phyloP scores from a whole-genome alignment of 495 filamentous ascomycete genomes.

The Diplogelasinospora grovesii region DNA sequence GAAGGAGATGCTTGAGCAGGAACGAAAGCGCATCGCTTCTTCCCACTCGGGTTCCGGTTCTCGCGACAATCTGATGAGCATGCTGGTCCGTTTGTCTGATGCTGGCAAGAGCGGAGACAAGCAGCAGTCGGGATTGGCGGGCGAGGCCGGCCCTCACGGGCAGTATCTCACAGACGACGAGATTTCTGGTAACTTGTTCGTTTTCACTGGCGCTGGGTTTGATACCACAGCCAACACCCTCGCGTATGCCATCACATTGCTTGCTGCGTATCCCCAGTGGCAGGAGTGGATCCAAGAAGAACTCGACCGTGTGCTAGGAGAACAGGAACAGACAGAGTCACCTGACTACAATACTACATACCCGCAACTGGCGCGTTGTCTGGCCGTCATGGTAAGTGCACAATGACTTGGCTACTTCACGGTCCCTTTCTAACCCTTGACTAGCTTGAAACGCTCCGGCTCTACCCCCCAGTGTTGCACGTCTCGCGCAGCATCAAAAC shows the following conservation, averaged over 20 bases:
- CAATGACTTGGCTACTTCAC: too few species aligned
- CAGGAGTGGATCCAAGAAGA: conserved; percentile 27
- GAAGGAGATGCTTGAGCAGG: conserved; percentile 26
- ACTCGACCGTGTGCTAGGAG: conserved; percentile 13
- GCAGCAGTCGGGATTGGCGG: not conserved
- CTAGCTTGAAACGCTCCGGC: conserved; percentile 44
- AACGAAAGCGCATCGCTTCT: conserved; percentile 16
- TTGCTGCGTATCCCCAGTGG: conserved; percentile 39
- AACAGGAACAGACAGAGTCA: conserved; percentile 5
- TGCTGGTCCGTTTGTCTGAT: conserved; percentile 23
- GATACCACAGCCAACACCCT: conserved; percentile 47
- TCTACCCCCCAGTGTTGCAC: conserved; percentile 38
- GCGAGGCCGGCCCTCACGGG: too few species aligned
- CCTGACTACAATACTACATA: conserved; percentile 27
- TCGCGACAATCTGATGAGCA: conserved; percentile 32
- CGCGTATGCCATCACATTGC: conserved; percentile 34
- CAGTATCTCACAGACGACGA: conserved; percentile 33
- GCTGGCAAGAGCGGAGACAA: conserved; percentile 1
- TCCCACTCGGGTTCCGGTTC: not conserved
- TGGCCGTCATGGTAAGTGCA: conserved; percentile 40
- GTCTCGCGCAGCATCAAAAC: conserved; percentile 29
- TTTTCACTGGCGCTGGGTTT: conserved; percentile 46
- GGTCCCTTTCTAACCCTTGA: too few species aligned
- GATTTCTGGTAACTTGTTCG: conserved; percentile 44
- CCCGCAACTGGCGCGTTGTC: conserved; percentile 30